Conservation (phyloP, 371 early-diverging fungal genomes). For the Rhizopus arrhizus region DNA sequence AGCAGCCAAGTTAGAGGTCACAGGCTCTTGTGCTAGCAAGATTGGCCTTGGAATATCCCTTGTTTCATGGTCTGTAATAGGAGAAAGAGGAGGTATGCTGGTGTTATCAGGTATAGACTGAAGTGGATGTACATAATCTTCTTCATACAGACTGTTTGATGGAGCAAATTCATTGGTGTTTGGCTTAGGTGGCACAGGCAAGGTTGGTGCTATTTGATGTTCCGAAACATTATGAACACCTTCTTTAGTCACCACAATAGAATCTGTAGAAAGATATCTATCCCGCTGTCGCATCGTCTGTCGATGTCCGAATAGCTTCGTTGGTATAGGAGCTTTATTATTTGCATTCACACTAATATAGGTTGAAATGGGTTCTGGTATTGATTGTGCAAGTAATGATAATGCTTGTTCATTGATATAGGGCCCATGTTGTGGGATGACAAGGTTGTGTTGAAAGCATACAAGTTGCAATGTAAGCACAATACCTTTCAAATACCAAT, state of each 20-base stretch:
- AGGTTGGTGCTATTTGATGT: background rate
- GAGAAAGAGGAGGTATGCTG: slow-evolving; percentile 13
- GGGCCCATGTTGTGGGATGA: slow-evolving; percentile 48
- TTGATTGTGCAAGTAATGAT: slow-evolving; percentile 37
- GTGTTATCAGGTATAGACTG: slow-evolving; percentile 13
- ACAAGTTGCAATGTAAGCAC: slow-evolving; percentile 57
- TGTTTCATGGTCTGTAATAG: slow-evolving; percentile 1
- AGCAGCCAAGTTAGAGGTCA: slow-evolving; percentile 44
- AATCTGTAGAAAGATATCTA: slow-evolving; percentile 32
- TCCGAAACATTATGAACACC: slow-evolving; percentile 29
- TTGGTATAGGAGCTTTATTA: slow-evolving; percentile 37
- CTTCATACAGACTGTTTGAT: background rate
- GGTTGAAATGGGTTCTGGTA: slow-evolving; percentile 42
- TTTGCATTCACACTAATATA: slow-evolving; percentile 46
- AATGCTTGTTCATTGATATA: slow-evolving; percentile 44
- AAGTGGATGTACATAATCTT: slow-evolving; percentile 30
- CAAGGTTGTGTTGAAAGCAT: slow-evolving; percentile 48
- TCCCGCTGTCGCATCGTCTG: slow-evolving; percentile 32
- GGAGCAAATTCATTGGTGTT: background rate
- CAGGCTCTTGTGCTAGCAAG: slow-evolving; percentile 27
- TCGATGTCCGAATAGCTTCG: slow-evolving; percentile 27
- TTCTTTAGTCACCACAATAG: slow-evolving; percentile 41
- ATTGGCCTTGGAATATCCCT: slow-evolving; percentile 13
- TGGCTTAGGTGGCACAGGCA: background rate
- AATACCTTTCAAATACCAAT: slow-evolving; percentile 61